Evolutionary conservation across 768 basidiomycete species (phyloP).

Genomic region (Psilocybe cubensis): DNA sequence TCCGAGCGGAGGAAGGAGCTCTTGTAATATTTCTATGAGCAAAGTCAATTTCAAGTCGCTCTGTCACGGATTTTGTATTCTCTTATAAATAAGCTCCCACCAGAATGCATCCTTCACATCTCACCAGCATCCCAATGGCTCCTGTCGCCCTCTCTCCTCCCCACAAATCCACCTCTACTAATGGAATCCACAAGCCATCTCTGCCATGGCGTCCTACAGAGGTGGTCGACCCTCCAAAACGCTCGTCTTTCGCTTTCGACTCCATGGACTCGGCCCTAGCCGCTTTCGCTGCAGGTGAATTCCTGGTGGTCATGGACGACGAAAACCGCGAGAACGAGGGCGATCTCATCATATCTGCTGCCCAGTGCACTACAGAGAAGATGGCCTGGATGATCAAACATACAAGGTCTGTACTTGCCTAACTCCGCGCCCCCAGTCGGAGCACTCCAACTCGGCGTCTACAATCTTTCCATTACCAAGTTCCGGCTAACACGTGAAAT

Average conservation of each 20-base stretch:
- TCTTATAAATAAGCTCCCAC: constrained; percentile 28
- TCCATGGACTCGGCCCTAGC: constrained; percentile 76
- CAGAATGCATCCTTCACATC: constrained; percentile 16
- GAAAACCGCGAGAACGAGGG: constrained; percentile 96
- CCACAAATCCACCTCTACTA: constrained; percentile 9
- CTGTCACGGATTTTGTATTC: constrained; percentile 29
- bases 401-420: constrained; percentile 68
- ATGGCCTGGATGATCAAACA: constrained; percentile 99
- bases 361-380: constrained; percentile 86
- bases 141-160: constrained; percentile 29
- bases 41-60: constrained; percentile 15
- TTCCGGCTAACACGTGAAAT: constrained; percentile 29
- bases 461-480: constrained; percentile 3
- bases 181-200: constrained; percentile 21
- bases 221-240: constrained; percentile 27
- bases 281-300: constrained; percentile 81
- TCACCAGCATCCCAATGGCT: constrained; percentile 29
- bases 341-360: constrained; percentile 89
- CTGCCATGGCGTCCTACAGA: constrained; percentile 40
- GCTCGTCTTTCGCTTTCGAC: constrained; percentile 71
- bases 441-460: constrained; percentile 16
- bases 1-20: constrained; percentile 9
- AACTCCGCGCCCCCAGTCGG: constrained; percentile 2
- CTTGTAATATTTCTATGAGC: background rate
- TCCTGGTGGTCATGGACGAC: constrained; percentile 98